Base-by-base conservation (phyloP, 495 filamentous ascomycete species). In the Penicillium pancosmium region DNA sequence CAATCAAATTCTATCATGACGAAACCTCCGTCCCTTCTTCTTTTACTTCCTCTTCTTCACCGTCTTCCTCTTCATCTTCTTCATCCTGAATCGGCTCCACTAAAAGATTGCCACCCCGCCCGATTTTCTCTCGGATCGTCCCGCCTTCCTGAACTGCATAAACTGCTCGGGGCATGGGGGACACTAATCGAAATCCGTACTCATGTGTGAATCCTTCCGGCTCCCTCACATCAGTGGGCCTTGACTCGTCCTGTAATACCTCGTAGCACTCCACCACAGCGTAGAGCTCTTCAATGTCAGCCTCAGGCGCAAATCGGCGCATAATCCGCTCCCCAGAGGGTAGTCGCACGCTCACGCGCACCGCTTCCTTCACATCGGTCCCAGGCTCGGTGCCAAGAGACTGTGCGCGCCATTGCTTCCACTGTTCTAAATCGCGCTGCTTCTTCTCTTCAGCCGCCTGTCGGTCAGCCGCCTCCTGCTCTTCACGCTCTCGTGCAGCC, bases 231-330 rank as follows among this genome's bases (percentile, higher is more conserved):
- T 52, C 63, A 19, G 70, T 60, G 9, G 57, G 52, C 21, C 38
- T 47, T n/a, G 61, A 65, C 21, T 63, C 71, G 46, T 72, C 60
- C 21, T 69, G 49, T 23, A 92, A 59, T 0, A 87, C 56, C 52
- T 91, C 88, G 69, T 93, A 88, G 73, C 94, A 98, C 67, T 98
- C 95, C 3, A 98, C 92, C 73, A 95, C 96, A 1, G 93, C 95
- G 73, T 98, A 98, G 0, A 98, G 73, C 65, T 97, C 92, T 68
- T 98, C 94, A 27, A 98, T 74, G 1, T 78, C 77, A 1, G 87
- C 83, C 2, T 84, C 76, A 3, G 79, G 75, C 1, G 76, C 63
- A 64, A 98, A 98, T 50, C 78, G 82, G 33, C 93, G 84, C 56
- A 93, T 84, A 3, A 97, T 81, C 1, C 93, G 78, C 50, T 91